Base-by-base conservation (phyloP, 2,329 filamentous ascomycete genomes). In the Amauroascus niger region DNA sequence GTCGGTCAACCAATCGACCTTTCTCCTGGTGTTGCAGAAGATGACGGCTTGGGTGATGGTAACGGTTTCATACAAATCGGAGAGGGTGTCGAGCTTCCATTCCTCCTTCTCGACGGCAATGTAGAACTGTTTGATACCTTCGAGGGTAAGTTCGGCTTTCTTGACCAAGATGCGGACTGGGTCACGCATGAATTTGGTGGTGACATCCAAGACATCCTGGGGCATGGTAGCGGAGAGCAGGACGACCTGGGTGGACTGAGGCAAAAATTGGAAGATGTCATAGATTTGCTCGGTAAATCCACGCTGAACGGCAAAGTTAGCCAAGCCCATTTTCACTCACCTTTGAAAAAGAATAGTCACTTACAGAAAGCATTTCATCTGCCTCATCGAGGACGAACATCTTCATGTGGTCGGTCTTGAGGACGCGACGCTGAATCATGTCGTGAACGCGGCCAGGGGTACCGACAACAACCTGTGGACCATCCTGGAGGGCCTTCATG, bases 201-300 rank as follows among this genome's bases (percentile, higher is more conserved):
- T 98, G 71, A 98, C 90, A 79, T 98, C 93, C 58, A 98, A 84
- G 59, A 98, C 93, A 71, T 98, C 93, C 80, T 96, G 89, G 68
- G 93, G 93, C 84, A 98, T 95, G 73, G 93, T 98, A 68, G 93
- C 93, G 57, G 93, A 97, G 54, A 98, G 84, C 55, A 98, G 87
- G 64, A 97, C 91, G 63, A 98, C 93, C 81, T 98, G 93, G 71
- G 91, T 98, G 60, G 88, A 90, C 77, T 95, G 93, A 55, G 93
- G 93, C 53, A 98, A 86, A 58, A 96, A 87, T 78, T 95, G 91
- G 85, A 96, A 98, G 77, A 98, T 95, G 75, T 98, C 93, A 82
- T 98, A 98, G 79, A 98, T 98, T 80, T 98, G 93, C 80, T 98
- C 93, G 67, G 90, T 95, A 84, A 98, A 98, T 81, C 93, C 93